Conservation (phyloP, 1,139 yeast species). For the Magnusiomyces ingens region DNA sequence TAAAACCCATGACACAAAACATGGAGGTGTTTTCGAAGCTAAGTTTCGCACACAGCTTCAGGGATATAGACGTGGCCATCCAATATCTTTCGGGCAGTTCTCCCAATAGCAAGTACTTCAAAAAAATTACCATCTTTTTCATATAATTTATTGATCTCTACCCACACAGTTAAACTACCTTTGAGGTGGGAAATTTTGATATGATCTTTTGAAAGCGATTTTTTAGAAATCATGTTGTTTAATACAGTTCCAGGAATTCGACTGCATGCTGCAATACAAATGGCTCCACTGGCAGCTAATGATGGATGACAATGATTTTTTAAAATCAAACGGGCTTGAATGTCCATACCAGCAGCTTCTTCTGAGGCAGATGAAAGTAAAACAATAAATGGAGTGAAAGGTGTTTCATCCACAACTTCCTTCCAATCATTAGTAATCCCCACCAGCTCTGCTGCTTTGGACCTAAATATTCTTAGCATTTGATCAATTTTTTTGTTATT, state of each 20-base stretch:
- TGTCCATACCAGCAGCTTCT: neutral
- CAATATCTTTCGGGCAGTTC: neutral
- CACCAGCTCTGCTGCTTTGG: neutral
- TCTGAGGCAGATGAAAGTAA: neutral
- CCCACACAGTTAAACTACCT: neutral
- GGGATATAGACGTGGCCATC: neutral
- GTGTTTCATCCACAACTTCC: neutral
- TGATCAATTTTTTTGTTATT: neutral
- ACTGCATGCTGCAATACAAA: neutral
- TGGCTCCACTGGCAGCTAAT: neutral
- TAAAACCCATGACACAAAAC: no score
- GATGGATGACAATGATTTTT: neutral
- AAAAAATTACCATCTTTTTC: neutral
- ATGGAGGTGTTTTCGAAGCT: no score
- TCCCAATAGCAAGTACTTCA: neutral
- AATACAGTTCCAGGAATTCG: neutral
- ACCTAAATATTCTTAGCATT: neutral
- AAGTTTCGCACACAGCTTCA: neutral
- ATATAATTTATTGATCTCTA: neutral
- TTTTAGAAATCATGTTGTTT: neutral
- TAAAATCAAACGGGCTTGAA: neutral
- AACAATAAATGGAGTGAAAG: constrained; percentile 1
- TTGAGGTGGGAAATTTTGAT: neutral
- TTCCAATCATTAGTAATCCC: constrained; percentile 1
- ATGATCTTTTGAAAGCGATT: neutral